Percentiles rank a stretch among this genome's conserved stretches.
Evolutionary conservation across 352 stramenopile species (phyloP).

Genomic region (Pseudoperonospora humuli): DNA sequence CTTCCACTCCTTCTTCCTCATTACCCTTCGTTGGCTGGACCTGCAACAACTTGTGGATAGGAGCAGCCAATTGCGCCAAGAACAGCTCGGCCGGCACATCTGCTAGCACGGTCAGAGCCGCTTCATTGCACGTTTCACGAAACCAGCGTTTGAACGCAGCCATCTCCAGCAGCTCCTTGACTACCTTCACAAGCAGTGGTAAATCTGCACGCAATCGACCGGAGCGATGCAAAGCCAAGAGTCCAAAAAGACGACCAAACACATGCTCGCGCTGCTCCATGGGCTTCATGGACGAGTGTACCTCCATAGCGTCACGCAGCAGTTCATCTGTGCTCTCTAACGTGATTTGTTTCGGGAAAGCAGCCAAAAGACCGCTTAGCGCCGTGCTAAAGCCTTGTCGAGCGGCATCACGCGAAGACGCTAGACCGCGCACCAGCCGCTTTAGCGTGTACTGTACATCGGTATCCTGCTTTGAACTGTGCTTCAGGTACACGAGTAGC

Average conservation of each 20-base stretch:
- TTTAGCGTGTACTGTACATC: slow-evolving; percentile 89
- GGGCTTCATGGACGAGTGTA: slow-evolving; percentile 80
- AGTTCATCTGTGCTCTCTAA: slow-evolving; percentile 49
- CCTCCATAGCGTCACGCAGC: slow-evolving; percentile 69
- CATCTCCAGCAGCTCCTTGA: slow-evolving; percentile 81
- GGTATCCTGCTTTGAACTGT: slow-evolving; percentile 19
- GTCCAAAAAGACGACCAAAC: slow-evolving; percentile 86
- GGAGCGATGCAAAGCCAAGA: slow-evolving; percentile 76
- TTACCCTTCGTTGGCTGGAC: slow-evolving; percentile 24
- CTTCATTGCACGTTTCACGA: slow-evolving; percentile 71
- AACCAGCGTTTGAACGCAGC: slow-evolving; percentile 84
- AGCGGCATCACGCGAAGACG: slow-evolving; percentile 82
- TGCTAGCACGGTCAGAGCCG: slow-evolving; percentile 45
- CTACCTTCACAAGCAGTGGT: slow-evolving; percentile 31
- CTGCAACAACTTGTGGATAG: slow-evolving; percentile 21
- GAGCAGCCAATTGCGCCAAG: slow-evolving; percentile 19
- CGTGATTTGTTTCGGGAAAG: slow-evolving; percentile 35
- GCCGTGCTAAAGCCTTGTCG: slow-evolving; percentile 87
- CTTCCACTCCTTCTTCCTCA: slow-evolving; percentile 30
- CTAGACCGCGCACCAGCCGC: slow-evolving; percentile 84
- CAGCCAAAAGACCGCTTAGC: slow-evolving; percentile 53
- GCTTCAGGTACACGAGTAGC: slow-evolving; percentile 43
- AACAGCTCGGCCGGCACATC: slow-evolving; percentile 47
- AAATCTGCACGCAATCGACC: slow-evolving; percentile 44
- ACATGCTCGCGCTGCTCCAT: slow-evolving; percentile 90